Base-by-base conservation (phyloP, 2,329 filamentous ascomycete genomes). In the Pezicula carpinea region DNA sequence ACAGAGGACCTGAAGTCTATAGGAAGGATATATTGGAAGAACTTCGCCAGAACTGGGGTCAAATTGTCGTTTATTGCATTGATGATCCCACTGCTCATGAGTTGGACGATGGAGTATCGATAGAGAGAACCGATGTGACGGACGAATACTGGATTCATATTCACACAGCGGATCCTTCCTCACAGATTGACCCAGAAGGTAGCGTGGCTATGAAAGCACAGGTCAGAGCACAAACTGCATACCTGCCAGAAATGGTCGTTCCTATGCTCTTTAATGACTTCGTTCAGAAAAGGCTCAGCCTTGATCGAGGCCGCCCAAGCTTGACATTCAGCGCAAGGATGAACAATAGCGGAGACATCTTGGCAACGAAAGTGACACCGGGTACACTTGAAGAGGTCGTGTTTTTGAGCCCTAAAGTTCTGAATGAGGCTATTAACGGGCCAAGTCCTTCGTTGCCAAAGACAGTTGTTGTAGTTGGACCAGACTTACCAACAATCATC, bases 151-250 rank as follows among this genome's bases (percentile, higher is more conserved):
- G 88, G 88, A 70, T 92, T 23, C 87, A 90, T 59, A 67, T 89
- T 26, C 88, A 93, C 62, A 77, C 87, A 35, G 88, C 89, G 13
- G 89, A 93, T 59, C 87, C 87, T 7, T 84, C 85, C 2, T 87
- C 88, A 5, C 78, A 79, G 49, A 80, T 93, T 52, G 58, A 69
- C 17, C 77, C 79, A 15, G 70, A 79, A 18, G 79, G 81, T 32
- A 67, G 72, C 7, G 64, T 88, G 6, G 76, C 77, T 29, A 71
- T 76, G 50, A 79, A 80, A 58, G 81, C 87, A 39, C 75, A 82
- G 48, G 70, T 80, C 51, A 71, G 82, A 26, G 72, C 76, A 1
- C 69, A 80, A 55, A 81, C 76, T n/a, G 70, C 76, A 38, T 85
- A 84, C 53, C 69, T 83, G 15, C 70, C 77, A 3, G 80, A 80